Evolutionary conservation across 345 rosid genomes (phyloP).

Genomic region (Corchorus capsularis): DNA sequence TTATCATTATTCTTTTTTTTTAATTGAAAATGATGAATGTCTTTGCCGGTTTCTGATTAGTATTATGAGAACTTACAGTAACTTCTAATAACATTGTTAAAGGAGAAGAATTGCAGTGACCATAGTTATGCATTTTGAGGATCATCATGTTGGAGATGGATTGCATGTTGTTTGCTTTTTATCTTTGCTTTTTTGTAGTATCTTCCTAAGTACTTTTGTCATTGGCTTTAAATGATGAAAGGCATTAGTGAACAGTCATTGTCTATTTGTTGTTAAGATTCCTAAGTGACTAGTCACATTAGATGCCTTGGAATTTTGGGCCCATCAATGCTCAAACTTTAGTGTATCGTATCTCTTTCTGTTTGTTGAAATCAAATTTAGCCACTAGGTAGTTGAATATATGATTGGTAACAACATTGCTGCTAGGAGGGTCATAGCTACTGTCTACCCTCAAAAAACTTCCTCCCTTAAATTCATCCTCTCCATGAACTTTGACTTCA

Average conservation of each 20-base stretch:
- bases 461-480: slow-evolving; percentile 30
- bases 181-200: background rate
- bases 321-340: background rate
- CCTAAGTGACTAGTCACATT: background rate
- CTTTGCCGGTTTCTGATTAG: background rate
- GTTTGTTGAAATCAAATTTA: slow-evolving; percentile 20
- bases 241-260: background rate
- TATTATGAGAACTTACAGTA: background rate
- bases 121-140: background rate
- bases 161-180: background rate
- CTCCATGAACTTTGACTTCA: slow-evolving; percentile 32
- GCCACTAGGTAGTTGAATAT: slow-evolving; percentile 14
- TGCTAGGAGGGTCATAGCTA: slow-evolving; percentile 23
- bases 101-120: background rate
- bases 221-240: background rate
- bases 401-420: slow-evolving; percentile 17
- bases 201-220: background rate
- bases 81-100: background rate
- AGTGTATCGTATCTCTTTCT: slow-evolving; percentile 1
- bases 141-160: slow-evolving; percentile 5
- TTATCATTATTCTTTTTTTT: background rate
- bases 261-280: background rate
- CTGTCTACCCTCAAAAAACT: slow-evolving; percentile 28
- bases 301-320: background rate
- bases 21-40: slow-evolving; percentile 2